phyloP scores from a whole-genome alignment of 345 rosid species.

The Arabidopsis thaliana region DNA sequence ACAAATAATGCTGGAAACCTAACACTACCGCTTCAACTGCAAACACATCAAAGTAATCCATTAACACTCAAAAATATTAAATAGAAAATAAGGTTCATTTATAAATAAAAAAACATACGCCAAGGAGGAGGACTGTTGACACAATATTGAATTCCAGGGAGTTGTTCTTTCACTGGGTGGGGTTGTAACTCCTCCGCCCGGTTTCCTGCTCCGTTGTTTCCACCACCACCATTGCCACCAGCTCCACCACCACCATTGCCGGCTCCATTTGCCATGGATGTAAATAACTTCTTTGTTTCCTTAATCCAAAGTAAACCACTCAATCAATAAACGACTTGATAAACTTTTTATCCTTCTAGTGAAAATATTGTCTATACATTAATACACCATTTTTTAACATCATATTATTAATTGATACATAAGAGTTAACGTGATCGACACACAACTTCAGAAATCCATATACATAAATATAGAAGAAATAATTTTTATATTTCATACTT shows the following conservation, averaged over 20 bases:
- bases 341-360: background rate
- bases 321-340: background rate
- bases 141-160: slow-evolving; percentile 69
- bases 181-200: slow-evolving; percentile 55
- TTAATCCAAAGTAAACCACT: background rate
- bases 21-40: slow-evolving; percentile 66
- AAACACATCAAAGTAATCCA: slow-evolving; percentile 7
- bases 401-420: too few species aligned
- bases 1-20: slow-evolving; percentile 71
- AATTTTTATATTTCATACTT: too few species aligned
- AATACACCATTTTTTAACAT: background rate
- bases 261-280: slow-evolving; percentile 31
- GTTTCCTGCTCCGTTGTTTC: slow-evolving; percentile 41
- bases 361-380: background rate
- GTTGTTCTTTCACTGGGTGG: slow-evolving; percentile 66
- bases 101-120: slow-evolving; percentile 45
- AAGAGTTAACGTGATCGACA: background rate
- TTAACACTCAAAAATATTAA: background rate
- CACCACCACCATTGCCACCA: slow-evolving; percentile 31
- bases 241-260: slow-evolving; percentile 36
- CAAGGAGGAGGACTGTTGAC: slow-evolving; percentile 83
- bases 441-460: background rate
- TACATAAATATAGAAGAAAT: too few species aligned
- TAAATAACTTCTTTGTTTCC: background rate
- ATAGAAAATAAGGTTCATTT: background rate